Evolutionary conservation across 2,329 filamentous ascomycete genomes (phyloP).

Genomic region (Myriosclerotinia duriaeana): DNA sequence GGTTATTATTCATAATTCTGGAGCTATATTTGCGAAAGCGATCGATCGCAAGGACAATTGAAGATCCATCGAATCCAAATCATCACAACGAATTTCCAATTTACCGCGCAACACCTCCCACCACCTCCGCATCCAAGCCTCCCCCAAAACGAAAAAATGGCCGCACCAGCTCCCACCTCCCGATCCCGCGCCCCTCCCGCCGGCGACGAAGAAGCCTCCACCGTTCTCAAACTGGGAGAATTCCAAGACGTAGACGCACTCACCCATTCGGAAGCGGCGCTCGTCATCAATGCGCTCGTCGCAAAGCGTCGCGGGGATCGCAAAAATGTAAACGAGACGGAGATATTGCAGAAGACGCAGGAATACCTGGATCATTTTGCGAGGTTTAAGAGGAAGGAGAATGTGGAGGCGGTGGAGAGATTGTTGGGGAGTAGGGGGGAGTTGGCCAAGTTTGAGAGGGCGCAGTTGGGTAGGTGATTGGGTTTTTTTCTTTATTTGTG

Average conservation of each 20-base stretch:
- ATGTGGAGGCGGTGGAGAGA: slow-evolving; percentile 89
- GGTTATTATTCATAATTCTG: background rate
- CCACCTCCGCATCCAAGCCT: background rate
- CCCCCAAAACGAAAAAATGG: background rate
- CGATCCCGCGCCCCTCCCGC: slow-evolving; percentile 67
- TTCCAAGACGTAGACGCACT: slow-evolving; percentile 90
- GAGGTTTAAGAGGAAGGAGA: slow-evolving; percentile 92
- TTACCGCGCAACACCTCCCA: background rate
- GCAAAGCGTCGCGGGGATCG: slow-evolving; percentile 75
- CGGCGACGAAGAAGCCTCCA: slow-evolving; percentile 84
- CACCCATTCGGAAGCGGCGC: slow-evolving; percentile 85
- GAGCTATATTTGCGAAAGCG: background rate
- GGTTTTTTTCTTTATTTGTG: slow-evolving; percentile 10
- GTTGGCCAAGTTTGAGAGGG: slow-evolving; percentile 88
- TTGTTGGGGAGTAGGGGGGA: slow-evolving; percentile 76
- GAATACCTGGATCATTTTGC: slow-evolving; percentile 94
- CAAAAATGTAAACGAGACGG: slow-evolving; percentile 81
- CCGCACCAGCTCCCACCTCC: slow-evolving; percentile 46
- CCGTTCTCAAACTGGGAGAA: slow-evolving; percentile 82
- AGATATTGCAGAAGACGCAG: slow-evolving; percentile 81
- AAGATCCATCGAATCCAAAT: background rate
- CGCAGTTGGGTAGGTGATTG: slow-evolving; percentile 71
- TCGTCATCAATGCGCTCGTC: slow-evolving; percentile 88
- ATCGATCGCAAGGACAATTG: background rate
- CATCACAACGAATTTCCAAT: background rate